Conservation (phyloP, 306 rosid genomes). For the Quercus variabilis region DNA sequence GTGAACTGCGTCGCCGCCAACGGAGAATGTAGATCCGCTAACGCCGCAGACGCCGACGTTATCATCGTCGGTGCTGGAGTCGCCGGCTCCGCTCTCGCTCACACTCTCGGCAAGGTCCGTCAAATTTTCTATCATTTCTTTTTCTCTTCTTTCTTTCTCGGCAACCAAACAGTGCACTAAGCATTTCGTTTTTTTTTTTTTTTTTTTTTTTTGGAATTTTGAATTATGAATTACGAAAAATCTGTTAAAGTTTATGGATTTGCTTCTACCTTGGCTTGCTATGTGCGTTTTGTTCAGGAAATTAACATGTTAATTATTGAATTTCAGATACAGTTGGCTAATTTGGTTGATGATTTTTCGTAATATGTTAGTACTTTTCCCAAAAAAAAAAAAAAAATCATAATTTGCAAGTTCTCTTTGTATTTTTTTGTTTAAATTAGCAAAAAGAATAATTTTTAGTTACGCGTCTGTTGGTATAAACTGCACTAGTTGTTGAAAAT, state of each 20-base stretch:
- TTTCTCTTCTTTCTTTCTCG: neutral
- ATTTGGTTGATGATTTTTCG: neutral
- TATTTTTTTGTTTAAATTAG: too few species aligned
- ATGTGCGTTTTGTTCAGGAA: neutral
- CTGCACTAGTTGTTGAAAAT: neutral
- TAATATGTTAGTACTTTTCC: neutral
- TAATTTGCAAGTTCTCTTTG: neutral
- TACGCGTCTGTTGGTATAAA: neutral
- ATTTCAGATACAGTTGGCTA: neutral
- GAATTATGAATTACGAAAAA: neutral
- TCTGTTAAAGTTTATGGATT: neutral
- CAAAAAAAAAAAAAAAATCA: neutral
- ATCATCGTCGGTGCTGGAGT: slow-evolving; percentile 97
- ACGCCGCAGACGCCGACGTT: slow-evolving; percentile 46
- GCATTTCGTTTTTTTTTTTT: too few species aligned
- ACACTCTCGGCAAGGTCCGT: slow-evolving; percentile 85
- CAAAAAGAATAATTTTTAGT: neutral
- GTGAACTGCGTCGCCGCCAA: slow-evolving; percentile 29
- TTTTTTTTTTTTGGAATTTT: neutral
- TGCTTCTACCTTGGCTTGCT: neutral
- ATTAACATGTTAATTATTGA: too few species aligned
- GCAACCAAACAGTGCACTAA: neutral
- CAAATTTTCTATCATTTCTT: neutral
- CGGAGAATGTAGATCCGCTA: slow-evolving; percentile 60
- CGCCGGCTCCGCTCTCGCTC: slow-evolving; percentile 91